A percentile compares a stretch with the other conserved stretches of the same genome.
These are phyloP conservation scores for Yamadazyma akitaensis DNA, from an alignment of 805 yeast species.

Conservation along the genomic window DNA sequence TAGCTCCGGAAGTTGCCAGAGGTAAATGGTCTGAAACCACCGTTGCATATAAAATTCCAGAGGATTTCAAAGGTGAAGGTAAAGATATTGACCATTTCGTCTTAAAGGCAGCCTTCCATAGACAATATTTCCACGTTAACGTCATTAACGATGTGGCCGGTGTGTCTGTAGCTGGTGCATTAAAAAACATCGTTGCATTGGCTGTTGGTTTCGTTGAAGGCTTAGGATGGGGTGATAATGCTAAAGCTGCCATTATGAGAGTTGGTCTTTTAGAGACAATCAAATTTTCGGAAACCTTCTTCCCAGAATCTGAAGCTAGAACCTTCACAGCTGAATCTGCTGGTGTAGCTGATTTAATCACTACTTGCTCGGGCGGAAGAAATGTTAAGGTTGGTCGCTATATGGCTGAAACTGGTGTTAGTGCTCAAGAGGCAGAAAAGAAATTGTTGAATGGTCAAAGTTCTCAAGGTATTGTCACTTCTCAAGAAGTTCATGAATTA, in stretches of 20 bases:
- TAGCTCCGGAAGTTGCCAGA: conserved; percentile 46
- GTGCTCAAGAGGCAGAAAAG: conserved; percentile 43
- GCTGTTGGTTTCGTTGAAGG: conserved; percentile 49
- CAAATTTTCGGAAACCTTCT: conserved; percentile 55
- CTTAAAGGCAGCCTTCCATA: conserved; percentile 43
- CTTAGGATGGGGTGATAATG: conserved; percentile 48
- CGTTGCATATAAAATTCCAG: conserved; percentile 39
- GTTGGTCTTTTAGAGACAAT: conserved; percentile 42
- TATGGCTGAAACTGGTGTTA: conserved; percentile 42
- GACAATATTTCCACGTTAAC: conserved; percentile 45
- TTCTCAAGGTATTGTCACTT: conserved; percentile 46
- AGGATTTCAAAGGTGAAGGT: conserved; percentile 39
- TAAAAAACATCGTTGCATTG: conserved; percentile 45
- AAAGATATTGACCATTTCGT: conserved; percentile 38
- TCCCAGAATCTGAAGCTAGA: conserved; percentile 34
- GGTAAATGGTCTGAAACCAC: conserved; percentile 48
- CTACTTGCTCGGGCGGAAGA: conserved; percentile 48
- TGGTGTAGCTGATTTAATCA: conserved; percentile 48
- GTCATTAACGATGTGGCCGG: conserved; percentile 46
- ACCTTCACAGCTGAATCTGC: conserved; percentile 46
- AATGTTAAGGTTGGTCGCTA: conserved; percentile 45
- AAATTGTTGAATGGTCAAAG: conserved; percentile 44
- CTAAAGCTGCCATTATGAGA: conserved; percentile 48
- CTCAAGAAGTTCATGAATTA: conserved; percentile 46
- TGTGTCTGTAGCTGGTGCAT: conserved; percentile 46